Conservation (phyloP, 768 basidiomycete genomes). For the Russula virescens region DNA sequence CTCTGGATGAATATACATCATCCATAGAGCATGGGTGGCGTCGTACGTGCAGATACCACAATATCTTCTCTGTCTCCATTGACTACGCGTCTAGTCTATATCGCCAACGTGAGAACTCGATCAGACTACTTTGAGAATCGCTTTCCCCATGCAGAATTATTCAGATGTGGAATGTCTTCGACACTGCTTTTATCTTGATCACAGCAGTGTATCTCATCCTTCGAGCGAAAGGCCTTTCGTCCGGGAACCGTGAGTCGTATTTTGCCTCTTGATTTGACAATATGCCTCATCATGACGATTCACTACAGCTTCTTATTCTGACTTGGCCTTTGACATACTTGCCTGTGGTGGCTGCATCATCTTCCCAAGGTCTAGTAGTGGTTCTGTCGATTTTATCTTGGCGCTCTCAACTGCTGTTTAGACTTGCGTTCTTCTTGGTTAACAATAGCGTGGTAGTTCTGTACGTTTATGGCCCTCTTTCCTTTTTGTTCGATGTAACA, state of each 20-base stretch:
- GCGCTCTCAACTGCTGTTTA: constrained; percentile 24
- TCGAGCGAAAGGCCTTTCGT: constrained; percentile 56
- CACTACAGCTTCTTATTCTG: constrained; percentile 35
- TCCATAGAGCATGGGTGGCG: constrained; percentile 85
- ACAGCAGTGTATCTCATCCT: constrained; percentile 63
- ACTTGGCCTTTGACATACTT: constrained; percentile 74
- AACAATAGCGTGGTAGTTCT: constrained; percentile 74
- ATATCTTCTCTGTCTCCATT: neutral
- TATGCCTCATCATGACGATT: neutral
- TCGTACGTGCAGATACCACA: constrained; percentile 44
- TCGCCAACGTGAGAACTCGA: constrained; percentile 59
- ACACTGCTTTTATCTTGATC: constrained; percentile 64
- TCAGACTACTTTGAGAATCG: neutral
- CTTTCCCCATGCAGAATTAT: neutral
- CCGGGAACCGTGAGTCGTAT: constrained; percentile 43
- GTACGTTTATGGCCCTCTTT: constrained; percentile 37
- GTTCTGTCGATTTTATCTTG: neutral
- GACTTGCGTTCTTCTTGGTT: constrained; percentile 76
- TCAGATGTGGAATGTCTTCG: constrained; percentile 90
- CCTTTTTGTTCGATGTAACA: neutral
- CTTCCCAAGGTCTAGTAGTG: constrained; percentile 58
- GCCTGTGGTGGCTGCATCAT: constrained; percentile 82
- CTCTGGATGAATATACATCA: constrained; percentile 83
- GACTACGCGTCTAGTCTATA: constrained; percentile 50
- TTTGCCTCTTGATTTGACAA: neutral